Conservation (phyloP, 2,329 filamentous ascomycete species). For the Emmonsiellopsis sp. region DNA sequence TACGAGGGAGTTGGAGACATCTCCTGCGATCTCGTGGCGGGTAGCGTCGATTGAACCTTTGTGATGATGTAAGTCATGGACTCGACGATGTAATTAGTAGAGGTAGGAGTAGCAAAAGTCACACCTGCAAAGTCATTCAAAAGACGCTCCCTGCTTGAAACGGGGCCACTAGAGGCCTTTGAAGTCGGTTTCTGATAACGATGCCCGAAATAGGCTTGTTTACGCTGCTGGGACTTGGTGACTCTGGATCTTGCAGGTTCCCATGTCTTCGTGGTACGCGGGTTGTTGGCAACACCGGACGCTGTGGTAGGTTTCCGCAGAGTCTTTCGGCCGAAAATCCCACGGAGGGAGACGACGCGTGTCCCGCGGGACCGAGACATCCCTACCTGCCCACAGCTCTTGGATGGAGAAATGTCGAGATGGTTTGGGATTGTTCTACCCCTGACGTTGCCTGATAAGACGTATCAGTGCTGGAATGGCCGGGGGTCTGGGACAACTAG, state of each 20-base stretch:
- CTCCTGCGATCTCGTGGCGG: constrained; percentile 8
- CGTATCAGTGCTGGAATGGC: too few species aligned
- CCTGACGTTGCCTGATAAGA: too few species aligned
- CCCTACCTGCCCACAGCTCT: background rate
- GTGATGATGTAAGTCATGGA: background rate
- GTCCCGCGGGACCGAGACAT: background rate
- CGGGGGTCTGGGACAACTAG: too few species aligned
- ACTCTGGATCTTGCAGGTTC: background rate
- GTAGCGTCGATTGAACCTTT: constrained; percentile 9
- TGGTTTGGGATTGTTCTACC: too few species aligned
- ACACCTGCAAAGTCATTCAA: background rate
- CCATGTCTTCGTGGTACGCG: background rate
- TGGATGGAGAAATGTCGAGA: too few species aligned
- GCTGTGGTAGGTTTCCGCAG: background rate
- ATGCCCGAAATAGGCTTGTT: background rate
- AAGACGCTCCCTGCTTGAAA: background rate
- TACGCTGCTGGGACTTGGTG: background rate
- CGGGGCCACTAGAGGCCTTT: background rate
- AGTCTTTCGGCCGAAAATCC: background rate
- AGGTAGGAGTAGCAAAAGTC: background rate
- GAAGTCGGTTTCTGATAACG: background rate
- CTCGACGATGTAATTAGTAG: background rate
- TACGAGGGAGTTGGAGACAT: constrained; percentile 6
- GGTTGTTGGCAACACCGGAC: background rate
- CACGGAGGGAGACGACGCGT: background rate